Evolutionary conservation across 352 stramenopile genomes (phyloP).

Genomic region (Aphanomyces cochlioides): DNA sequence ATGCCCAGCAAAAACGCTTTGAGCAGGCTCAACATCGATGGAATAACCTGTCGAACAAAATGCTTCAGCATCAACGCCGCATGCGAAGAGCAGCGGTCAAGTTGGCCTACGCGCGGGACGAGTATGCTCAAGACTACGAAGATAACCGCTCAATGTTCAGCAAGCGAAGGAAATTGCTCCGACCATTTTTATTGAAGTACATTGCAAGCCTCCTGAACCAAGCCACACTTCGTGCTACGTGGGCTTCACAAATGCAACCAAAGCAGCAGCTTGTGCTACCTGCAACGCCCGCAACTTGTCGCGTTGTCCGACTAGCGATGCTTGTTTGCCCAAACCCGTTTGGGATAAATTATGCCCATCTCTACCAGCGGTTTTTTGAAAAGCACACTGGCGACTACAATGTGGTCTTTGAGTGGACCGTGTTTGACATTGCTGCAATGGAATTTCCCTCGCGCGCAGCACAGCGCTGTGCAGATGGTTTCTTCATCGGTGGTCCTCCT

Average conservation of each 20-base stretch:
- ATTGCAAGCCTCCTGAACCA: not conserved
- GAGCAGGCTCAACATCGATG: conserved; percentile 25
- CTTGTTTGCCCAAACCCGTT: conserved; percentile 26
- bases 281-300: not conserved
- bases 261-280: not conserved
- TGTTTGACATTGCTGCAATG: conserved; percentile 21
- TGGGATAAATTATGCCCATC: conserved; percentile 13
- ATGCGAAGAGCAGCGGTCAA: not conserved
- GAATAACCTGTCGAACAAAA: conserved; percentile 1
- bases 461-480: conserved; percentile 13
- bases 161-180: not conserved
- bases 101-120: not conserved
- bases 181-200: not conserved
- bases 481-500: conserved; percentile 20
- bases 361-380: conserved; percentile 28
- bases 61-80: not conserved
- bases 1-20: conserved; percentile 10
- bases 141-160: not conserved
- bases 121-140: conserved; percentile 5
- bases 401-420: conserved; percentile 17
- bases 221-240: conserved; percentile 12
- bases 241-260: conserved; percentile 20
- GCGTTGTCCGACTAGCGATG: conserved; percentile 20
- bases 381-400: not conserved
- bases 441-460: conserved; percentile 23